These are phyloP conservation scores for Sistotremastrum suecicum DNA, from an alignment of 768 basidiomycete genomes.

Conservation along the genomic window DNA sequence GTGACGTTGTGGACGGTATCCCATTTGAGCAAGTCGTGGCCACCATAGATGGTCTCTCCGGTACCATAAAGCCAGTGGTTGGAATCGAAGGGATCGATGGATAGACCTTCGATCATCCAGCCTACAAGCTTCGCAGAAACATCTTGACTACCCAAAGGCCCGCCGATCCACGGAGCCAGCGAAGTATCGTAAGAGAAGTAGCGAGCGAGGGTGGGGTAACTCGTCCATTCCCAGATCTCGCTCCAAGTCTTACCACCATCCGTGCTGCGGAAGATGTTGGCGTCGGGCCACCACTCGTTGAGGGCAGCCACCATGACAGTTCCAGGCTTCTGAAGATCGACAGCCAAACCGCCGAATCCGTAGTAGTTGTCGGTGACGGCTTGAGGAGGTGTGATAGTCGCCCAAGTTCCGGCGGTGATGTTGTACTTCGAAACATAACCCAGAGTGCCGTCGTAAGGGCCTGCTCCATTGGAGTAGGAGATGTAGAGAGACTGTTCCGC, in stretches of 20 bases:
- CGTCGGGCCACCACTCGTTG: slow-evolving; percentile 53
- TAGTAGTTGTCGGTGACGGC: not conserved
- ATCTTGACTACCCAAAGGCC: slow-evolving; percentile 4
- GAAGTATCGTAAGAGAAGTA: slow-evolving; percentile 41
- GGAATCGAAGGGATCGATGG: slow-evolving; percentile 53
- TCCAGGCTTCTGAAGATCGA: slow-evolving; percentile 46
- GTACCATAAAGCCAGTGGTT: slow-evolving; percentile 65
- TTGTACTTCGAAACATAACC: slow-evolving; percentile 30
- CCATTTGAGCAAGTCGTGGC: slow-evolving; percentile 43
- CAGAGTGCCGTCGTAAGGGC: slow-evolving; percentile 45
- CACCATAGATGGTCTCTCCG: slow-evolving; percentile 48
- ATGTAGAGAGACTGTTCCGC: slow-evolving; percentile 43
- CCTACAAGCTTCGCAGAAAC: slow-evolving; percentile 25
- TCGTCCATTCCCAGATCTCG: slow-evolving; percentile 39
- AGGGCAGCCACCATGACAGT: slow-evolving; percentile 57
- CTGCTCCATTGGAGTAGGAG: slow-evolving; percentile 47
- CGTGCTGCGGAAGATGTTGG: slow-evolving; percentile 47
- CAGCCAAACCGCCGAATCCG: slow-evolving; percentile 27
- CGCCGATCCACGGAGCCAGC: slow-evolving; percentile 48
- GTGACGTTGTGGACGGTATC: slow-evolving; percentile 45
- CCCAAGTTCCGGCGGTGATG: slow-evolving; percentile 40
- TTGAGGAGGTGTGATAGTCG: slow-evolving; percentile 38
- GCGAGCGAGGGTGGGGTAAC: slow-evolving; percentile 24
- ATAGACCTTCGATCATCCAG: slow-evolving; percentile 61
- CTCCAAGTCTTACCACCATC: slow-evolving; percentile 47